Evolutionary conservation across 306 rosid species (phyloP), one percentile per base, ranked within the genome.

Genomic region (Castanea mollissima): DNA sequence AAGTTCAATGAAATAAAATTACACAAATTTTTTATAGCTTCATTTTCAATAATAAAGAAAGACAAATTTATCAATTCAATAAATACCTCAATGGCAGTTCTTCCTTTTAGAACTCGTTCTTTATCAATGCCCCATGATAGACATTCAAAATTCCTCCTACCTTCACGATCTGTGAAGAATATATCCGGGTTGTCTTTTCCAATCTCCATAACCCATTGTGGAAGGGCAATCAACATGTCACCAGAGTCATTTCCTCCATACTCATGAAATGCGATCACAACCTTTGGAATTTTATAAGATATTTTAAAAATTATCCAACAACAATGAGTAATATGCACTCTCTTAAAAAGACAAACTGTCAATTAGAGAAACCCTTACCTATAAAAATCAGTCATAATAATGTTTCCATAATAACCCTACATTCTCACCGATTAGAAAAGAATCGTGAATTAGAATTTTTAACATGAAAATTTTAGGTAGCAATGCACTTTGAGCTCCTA

Each of bases 111-210:
- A 88, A 93, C 96, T 60, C 99, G 81, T 78, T 92, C 99, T 90
- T 90, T 92, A 82, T 95, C 99, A 76, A 90, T 74, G 59, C 99
- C 99, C 98, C 96, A 93, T 64, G 99, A 92, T 59, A 92, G 88
- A 78, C 96, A 95, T 82, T 95, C 98, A 27, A 92, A 86, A 78
- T 91, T 95, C 82, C 98, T 95, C 90, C 91, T 88, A 78, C 99
- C 99, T 86, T 93, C 97, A 75, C 97, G 92, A 83, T 95, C 99
- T 18, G 96, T 92, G 87, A 95, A 95, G 90, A 90, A 95, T 87
- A 95, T 93, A 83, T 95, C 98, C 74, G 72, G 92, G 72, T 92
- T 91, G 79, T 86, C 94, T 85, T 91, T 91, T 81, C 99, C 98
- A 77, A 92, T 90, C 74, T 91, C 96, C 86, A 90, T 82, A 85